Evolutionary conservation across 1,284 basidiomycete species (phyloP), one percentile per base, ranked within the genome.

Genomic region (Boletus sp.): DNA sequence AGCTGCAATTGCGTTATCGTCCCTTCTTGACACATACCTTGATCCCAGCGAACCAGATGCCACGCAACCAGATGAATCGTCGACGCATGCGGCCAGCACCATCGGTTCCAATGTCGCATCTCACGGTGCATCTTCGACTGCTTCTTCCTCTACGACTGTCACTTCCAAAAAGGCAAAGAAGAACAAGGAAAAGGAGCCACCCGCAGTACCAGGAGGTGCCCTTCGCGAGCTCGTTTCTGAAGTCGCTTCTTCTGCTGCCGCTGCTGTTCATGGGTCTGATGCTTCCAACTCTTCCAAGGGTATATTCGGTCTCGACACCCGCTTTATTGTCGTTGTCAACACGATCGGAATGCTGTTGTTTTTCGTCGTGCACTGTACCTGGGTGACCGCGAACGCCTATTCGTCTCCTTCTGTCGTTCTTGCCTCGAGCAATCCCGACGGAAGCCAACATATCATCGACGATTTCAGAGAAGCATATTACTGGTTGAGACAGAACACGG

Each of bases 401-500:
- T 99, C 96, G 6, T 97, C 94, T 1, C 96, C 96, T 1, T 98
- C 94, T 22, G 95, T 99, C 53, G 96, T 99, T 2, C 76, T 99
- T 43, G 84, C 94, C 0, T 91, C 90, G 12, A 72, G 76, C 7
- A 84, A 81, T 55, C 74, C 78, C 0, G 94, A 99, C 62, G 96
- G 96, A 17, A 86, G 81, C 49, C 87, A 91, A 64, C 85, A 94
- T 68, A 93, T 99, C 62, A 99, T 99, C 63, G 96, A 99, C 69
- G 96, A 99, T 70, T 99, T 98, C 84, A 81, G 96, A 52, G 96
- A 99, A 73, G 96, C 96, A n/a, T 99, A 99, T 69, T 97, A 99
- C 70, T 99, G 96, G 96, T 72, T 99, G 44, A 80, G 94, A 49
- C 89, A 95, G 71, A 99, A 99, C 73, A 99, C 96, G 2, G 77